These are phyloP conservation scores for Tritrichomonas foetus DNA, from an alignment of 208 protist species.

Conservation along the genomic window DNA sequence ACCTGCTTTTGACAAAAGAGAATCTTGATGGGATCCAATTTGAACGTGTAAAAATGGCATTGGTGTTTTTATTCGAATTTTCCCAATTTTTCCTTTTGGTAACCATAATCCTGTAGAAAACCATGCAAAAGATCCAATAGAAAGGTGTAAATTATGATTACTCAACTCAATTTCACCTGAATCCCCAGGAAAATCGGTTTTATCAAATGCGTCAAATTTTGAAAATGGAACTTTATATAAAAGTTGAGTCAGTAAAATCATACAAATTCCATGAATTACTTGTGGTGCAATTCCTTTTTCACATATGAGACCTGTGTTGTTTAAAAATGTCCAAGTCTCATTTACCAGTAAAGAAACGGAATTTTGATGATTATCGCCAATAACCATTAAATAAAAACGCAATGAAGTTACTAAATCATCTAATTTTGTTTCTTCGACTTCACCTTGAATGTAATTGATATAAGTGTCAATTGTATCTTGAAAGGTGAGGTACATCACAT, in stretches of 20 bases:
- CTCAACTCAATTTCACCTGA: background rate
- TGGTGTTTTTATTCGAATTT: background rate
- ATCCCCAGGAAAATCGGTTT: background rate
- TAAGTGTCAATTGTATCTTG: too few relatives aligned
- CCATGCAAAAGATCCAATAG: background rate
- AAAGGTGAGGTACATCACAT: background rate
- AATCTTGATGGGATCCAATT: background rate
- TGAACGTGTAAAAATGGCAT: background rate
- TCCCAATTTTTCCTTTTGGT: background rate
- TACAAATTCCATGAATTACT: background rate
- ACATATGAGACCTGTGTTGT: too few relatives aligned
- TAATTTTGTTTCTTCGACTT: background rate
- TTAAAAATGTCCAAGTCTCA: background rate
- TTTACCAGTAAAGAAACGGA: background rate
- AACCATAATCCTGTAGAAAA: background rate
- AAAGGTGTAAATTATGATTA: background rate
- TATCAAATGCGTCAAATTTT: background rate
- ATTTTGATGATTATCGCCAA: background rate
- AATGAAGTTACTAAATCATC: background rate
- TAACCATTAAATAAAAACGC: conserved; percentile 21
- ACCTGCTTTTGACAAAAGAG: background rate
- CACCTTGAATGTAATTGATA: too few relatives aligned
- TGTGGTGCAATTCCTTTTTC: background rate
- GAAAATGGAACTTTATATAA: background rate
- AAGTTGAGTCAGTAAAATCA: background rate